Percentiles rank a stretch among this genome's conserved stretches.
Conservation (phyloP, 2,329 filamentous ascomycete species). For the Camptophora hylomeconis region DNA sequence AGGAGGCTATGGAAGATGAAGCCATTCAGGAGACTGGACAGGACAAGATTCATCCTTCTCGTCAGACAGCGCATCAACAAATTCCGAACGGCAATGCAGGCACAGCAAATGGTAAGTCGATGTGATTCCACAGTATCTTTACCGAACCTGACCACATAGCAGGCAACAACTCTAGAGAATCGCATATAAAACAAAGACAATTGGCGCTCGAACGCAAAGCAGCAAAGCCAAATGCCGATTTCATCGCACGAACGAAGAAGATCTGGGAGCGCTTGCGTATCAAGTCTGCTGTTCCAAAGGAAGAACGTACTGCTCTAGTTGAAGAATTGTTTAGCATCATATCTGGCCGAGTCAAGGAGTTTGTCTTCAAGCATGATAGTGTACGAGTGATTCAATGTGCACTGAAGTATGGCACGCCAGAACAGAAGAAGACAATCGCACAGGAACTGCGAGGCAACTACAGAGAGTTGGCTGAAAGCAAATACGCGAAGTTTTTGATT, state of each 20-base stretch:
- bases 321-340: constrained; percentile 85
- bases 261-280: constrained; percentile 87
- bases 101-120: no score
- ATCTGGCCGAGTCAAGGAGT: constrained; percentile 81
- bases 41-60: no score
- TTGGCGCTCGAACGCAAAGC: constrained; percentile 79
- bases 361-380: constrained; percentile 96
- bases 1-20: no score
- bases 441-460: constrained; percentile 76
- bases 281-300: constrained; percentile 83
- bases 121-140: no score
- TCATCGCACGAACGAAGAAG: constrained; percentile 81
- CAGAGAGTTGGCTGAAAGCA: constrained; percentile 75
- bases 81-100: no score
- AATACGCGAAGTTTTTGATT: constrained; percentile 94
- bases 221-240: constrained; percentile 83
- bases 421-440: constrained; percentile 77
- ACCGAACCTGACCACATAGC: no score
- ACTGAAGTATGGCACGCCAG: constrained; percentile 81
- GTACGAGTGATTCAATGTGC: constrained; percentile 95
- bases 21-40: no score
- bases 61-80: no score
- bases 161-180: constrained; percentile 67
- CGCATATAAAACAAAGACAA: constrained; percentile 85
- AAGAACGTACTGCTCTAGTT: constrained; percentile 77